Base-by-base conservation (phyloP, 2,329 filamentous ascomycete genomes). In the Colletotrichum liriopes region DNA sequence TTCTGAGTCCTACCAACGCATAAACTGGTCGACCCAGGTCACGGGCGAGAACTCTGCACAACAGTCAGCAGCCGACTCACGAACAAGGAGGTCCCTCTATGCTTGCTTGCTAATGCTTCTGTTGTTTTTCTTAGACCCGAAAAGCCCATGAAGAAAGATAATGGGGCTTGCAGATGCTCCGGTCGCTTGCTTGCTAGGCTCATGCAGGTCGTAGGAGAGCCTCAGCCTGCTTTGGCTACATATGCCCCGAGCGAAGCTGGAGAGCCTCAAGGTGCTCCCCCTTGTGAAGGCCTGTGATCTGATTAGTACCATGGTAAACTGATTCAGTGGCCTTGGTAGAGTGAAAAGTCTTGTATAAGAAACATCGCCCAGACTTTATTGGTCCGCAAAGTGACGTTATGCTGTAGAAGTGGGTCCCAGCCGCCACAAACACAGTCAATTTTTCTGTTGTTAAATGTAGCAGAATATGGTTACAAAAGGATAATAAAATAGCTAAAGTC, bases 61-160 rank as follows among this genome's bases (percentile, higher is more conserved):
- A 51, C n/a, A 60, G 41, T 78, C 45, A 78, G 74, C 61, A 37
- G 29, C 20, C 29, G 16, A 52, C n/a, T 12, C 43, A 51, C n/a
- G 35, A 26, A 26, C n/a, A 9, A 29, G 51, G 18, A 29, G n/a
- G 16, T 43, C 35, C 14, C 14, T 18, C 52, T 29, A 14, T 20
- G 84, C 93, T 81, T 86, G 98, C 96, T 95, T 97, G 92, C 95
- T 97, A 74, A 98, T 96, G 78, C 89, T 94, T 81, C 95, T 88
- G 81, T 98, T 98, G 81, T 98, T 98, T 85, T 94, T 95, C 85
- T 97, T 98, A 47, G 94, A 98, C 26, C 96, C 96, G 79, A 98
- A 98, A 14, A 98, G 87, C 1, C 96, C 96, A 81, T 98, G 96
- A 78, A 98, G 90, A 76, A 98, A 93, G 73, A 98, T 83, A 74